Evolutionary conservation across 257 asterid genomes (phyloP), one percentile per base, ranked within the genome.

Genomic region (Solanum stenotomum): DNA sequence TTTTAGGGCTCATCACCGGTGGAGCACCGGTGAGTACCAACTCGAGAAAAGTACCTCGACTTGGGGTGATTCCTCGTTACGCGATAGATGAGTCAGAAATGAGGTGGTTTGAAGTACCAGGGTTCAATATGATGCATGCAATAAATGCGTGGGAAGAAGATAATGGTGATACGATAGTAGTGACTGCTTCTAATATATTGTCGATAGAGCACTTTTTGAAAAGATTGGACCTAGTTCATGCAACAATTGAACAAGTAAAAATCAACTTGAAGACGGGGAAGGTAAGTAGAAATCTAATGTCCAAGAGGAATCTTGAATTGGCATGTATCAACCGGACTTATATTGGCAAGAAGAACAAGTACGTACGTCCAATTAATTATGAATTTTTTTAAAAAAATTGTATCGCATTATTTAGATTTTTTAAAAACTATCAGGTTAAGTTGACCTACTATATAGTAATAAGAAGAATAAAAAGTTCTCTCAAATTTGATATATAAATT

Each of bases 91-190:
- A 44, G 56, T 44, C 56, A 44, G 56, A 44, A 44, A 44, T 44
- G 56, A 44, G 18, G 56, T 44, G 56, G 56, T 44, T 44, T 0
- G 18, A 44, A 44, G 56, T 44, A 44, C 6, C 56, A 44, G 18
- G 18, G 56, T 44, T 44, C 18, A 44, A 93, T 67, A 5, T 68
- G 0, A 63, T 95, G 1, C 98, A 95, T 86, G 94, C 92, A 25
- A 91, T 92, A 65, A 95, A 92, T 83, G 96, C 96, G 2, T 94
- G 98, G 98, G 98, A 95, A 27, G 98, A 94, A 87, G 96, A 92
- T 79, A 94, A 75, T 46, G 96, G 96, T 8, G 87, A 94, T 5
- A 87, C 91, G 34, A 84, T 95, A 2, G 94, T 92, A 85, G n/a
- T 95, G 91, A 92, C 94, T 89, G 98, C 96, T 20, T 94, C 98